These are phyloP conservation scores for Chalciporus piperatus DNA, from an alignment of 768 basidiomycete species.

Conservation along the genomic window DNA sequence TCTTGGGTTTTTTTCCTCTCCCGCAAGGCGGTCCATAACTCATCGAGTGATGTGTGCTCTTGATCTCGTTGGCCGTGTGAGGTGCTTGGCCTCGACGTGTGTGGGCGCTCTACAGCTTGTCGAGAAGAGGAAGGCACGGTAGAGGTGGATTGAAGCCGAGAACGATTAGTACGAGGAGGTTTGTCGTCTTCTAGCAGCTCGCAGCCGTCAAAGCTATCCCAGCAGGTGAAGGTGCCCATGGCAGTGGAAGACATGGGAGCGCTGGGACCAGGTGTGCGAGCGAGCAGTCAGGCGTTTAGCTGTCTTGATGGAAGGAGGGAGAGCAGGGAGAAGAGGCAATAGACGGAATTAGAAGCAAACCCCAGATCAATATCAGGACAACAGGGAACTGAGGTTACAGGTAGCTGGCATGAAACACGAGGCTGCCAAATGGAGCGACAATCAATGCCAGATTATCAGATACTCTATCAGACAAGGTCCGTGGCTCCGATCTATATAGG, in stretches of 20 bases:
- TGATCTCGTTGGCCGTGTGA: slow-evolving; percentile 17
- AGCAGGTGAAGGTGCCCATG: slow-evolving; percentile 34
- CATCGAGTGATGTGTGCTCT: slow-evolving; percentile 42
- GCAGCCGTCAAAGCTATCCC: slow-evolving; percentile 30
- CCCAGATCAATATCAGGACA: slow-evolving; percentile 34
- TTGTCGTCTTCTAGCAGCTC: slow-evolving; percentile 23
- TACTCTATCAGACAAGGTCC: slow-evolving; percentile 25
- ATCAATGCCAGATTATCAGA: slow-evolving; percentile 18
- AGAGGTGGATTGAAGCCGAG: slow-evolving; percentile 24
- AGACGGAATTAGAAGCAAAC: slow-evolving; percentile 27
- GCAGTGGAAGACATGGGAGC: slow-evolving; percentile 31
- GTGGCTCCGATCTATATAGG: slow-evolving; percentile 2
- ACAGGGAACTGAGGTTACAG: slow-evolving; percentile 8
- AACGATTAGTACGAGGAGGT: slow-evolving; percentile 14
- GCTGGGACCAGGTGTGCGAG: slow-evolving; percentile 17
- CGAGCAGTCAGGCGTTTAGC: slow-evolving; percentile 17
- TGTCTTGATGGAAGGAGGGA: slow-evolving; percentile 14
- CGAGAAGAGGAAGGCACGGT: slow-evolving; percentile 9
- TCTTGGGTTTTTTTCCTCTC: slow-evolving; percentile 64
- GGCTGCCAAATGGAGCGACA: slow-evolving; percentile 32
- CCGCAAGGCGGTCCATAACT: slow-evolving; percentile 65
- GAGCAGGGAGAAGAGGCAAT: slow-evolving; percentile 13
- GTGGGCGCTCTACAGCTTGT: slow-evolving; percentile 21
- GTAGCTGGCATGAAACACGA: slow-evolving; percentile 33
- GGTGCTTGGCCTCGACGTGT: slow-evolving; percentile 12